Conservation (phyloP, 106 monocot species). For the Allium sativum region DNA sequence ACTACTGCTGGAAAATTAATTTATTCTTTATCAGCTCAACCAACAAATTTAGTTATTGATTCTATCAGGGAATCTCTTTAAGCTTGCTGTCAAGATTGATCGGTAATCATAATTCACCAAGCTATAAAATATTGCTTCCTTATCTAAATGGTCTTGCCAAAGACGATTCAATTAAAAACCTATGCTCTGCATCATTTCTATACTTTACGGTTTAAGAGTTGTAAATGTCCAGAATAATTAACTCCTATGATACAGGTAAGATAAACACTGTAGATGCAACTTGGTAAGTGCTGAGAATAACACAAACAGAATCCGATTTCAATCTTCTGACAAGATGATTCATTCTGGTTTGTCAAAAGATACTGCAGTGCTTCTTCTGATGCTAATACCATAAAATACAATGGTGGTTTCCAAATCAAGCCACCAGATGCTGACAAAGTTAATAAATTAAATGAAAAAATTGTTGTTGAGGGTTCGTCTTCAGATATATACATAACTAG, state of each 20-base stretch:
- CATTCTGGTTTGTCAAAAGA: too few species aligned
- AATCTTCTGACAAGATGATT: not conserved
- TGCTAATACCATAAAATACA: too few species aligned
- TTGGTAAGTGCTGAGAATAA: not conserved
- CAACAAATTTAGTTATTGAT: not conserved
- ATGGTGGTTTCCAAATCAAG: too few species aligned
- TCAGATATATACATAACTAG: too few species aligned
- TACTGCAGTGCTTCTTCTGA: too few species aligned
- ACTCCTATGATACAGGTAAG: not conserved
- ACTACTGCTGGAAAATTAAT: not conserved
- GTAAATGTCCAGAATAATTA: not conserved
- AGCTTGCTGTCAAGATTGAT: conserved; percentile 2
- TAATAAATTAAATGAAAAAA: too few species aligned
- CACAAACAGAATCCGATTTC: not conserved
- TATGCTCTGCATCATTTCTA: not conserved
- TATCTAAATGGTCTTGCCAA: conserved; percentile 5
- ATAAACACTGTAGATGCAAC: not conserved
- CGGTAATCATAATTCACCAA: not conserved
- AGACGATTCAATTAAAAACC: conserved; percentile 6
- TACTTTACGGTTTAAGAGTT: not conserved
- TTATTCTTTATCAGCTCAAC: not conserved
- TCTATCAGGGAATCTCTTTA: conserved; percentile 5
- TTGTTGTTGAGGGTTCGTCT: too few species aligned
- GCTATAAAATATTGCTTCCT: conserved; percentile 4
- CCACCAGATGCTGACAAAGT: too few species aligned